Evolutionary conservation across 2,329 filamentous ascomycete species (phyloP), one percentile per base, ranked within the genome.

Genomic region (Ophiostoma quercus): DNA sequence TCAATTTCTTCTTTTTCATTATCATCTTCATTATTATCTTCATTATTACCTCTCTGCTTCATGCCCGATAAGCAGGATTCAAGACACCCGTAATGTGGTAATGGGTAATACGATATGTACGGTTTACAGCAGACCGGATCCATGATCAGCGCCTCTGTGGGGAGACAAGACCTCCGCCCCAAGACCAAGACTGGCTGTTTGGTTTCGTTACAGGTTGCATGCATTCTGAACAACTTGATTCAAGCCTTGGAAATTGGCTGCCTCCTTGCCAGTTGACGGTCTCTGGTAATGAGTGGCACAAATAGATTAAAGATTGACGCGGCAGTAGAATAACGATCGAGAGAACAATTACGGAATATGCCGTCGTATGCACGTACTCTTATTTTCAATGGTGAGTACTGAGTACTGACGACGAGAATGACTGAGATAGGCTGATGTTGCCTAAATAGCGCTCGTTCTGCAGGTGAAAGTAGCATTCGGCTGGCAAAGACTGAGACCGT

Each of bases 221-320:
- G 51, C 51, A 57, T 22, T 57, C 8, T 57, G 9, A 14, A 57
- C n/a, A 57, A 57, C 51, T 57, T 57, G 51, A 57, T 57, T 57
- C 51, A 57, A 25, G 51, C 51, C 51, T 57, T 57, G 51, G 51
- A 57, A 29, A 57, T 57, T 57, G 51, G 51, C 51, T 57, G 51
- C 51, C 51, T 57, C 51, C 51, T 57, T 57, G 51, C n/a, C 47
- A 29, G n/a, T 57, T 12, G n/a, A n/a, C 14, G 16, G 41, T 43
- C 16, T 47, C 43, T 47, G 51, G n/a, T 57, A 57, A 14, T 25
- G 51, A 47, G 43, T 57, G 16, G 51, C 51, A 57, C 51, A 57
- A 57, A 25, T 57, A 57, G n/a, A 57, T 25, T 57, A 57, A 57
- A 57, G n/a, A 57, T 25, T 57, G 25, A 57, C 16, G 16, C n/a